Evolutionary conservation across 2,329 filamentous ascomycete species (phyloP).

Genomic region (Tolypocladium tropicale): DNA sequence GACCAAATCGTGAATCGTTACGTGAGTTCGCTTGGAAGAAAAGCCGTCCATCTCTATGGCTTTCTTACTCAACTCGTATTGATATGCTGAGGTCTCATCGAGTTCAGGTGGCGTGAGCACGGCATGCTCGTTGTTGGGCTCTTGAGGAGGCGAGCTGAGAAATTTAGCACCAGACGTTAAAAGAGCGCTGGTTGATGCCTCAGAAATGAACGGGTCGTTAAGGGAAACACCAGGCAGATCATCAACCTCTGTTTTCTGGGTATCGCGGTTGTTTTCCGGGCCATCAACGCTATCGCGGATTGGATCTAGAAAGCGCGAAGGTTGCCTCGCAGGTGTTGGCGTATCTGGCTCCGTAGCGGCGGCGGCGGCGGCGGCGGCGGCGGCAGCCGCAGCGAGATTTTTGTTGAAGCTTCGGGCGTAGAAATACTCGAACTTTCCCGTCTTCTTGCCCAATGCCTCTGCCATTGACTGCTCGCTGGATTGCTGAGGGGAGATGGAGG

Average conservation of each 20-base stretch:
- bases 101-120: slow-evolving; percentile 2
- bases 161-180: slow-evolving; percentile 21
- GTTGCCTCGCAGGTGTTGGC: not conserved
- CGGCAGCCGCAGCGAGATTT: not conserved
- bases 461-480: slow-evolving; percentile 6
- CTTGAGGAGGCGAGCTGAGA: slow-evolving; percentile 13
- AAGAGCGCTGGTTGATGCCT: slow-evolving; percentile 9
- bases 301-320: not conserved
- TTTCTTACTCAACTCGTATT: slow-evolving; percentile 18
- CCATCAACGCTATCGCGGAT: not conserved
- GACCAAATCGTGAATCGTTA: not conserved
- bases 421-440: slow-evolving; percentile 20
- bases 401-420: not conserved
- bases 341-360: not conserved
- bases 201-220: not conserved
- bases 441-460: slow-evolving; percentile 21
- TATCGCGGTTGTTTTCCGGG: not conserved
- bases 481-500: not conserved
- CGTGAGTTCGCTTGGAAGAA: not conserved
- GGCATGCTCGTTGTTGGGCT: not conserved
- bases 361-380: not conserved
- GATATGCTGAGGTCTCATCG: slow-evolving; percentile 20
- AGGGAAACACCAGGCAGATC: not conserved
- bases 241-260: not conserved
- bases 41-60: not conserved